phyloP scores from a whole-genome alignment of 371 early-diverging fungal genomes.

The Actinomortierella wolfii region DNA sequence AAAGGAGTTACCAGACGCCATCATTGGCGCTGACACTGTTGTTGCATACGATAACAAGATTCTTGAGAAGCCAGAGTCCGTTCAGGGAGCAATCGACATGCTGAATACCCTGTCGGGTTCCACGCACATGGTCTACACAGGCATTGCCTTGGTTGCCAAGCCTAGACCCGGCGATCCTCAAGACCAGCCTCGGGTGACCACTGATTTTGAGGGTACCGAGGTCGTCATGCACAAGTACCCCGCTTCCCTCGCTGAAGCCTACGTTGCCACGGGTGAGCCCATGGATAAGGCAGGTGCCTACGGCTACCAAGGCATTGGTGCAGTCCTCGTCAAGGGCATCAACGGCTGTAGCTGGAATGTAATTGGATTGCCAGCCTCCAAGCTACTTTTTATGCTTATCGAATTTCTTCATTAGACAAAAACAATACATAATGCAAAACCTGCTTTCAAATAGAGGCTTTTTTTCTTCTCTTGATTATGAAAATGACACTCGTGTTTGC shows the following conservation, averaged over 20 bases:
- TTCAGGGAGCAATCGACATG: constrained; percentile 62
- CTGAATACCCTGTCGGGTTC: constrained; percentile 58
- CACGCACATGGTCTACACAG: constrained; percentile 69
- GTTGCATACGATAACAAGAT: constrained; percentile 63
- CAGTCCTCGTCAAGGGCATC: constrained; percentile 76
- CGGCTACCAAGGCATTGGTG: constrained; percentile 81
- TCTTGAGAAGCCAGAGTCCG: constrained; percentile 63
- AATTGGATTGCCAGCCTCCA: constrained; percentile 50
- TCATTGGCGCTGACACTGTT: constrained; percentile 86
- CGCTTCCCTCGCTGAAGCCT: constrained; percentile 64
- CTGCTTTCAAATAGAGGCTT: constrained; percentile 11
- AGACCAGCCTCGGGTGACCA: constrained; percentile 24
- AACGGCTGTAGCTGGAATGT: constrained; percentile 80
- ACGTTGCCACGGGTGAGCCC: constrained; percentile 70
- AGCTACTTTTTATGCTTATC: constrained; percentile 35
- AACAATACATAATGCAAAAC: no score
- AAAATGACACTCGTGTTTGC: no score
- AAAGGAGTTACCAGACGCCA: constrained; percentile 59
- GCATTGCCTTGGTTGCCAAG: constrained; percentile 57
- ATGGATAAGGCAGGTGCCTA: constrained; percentile 89
- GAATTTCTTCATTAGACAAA: constrained; percentile 19
- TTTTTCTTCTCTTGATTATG: constrained; percentile 12
- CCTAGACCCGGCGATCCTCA: constrained; percentile 12
- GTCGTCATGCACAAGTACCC: constrained; percentile 48
- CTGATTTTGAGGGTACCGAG: constrained; percentile 52